Evolutionary conservation across 495 filamentous ascomycete genomes (phyloP).

Genomic region (Hyaloscypha variabilis): DNA sequence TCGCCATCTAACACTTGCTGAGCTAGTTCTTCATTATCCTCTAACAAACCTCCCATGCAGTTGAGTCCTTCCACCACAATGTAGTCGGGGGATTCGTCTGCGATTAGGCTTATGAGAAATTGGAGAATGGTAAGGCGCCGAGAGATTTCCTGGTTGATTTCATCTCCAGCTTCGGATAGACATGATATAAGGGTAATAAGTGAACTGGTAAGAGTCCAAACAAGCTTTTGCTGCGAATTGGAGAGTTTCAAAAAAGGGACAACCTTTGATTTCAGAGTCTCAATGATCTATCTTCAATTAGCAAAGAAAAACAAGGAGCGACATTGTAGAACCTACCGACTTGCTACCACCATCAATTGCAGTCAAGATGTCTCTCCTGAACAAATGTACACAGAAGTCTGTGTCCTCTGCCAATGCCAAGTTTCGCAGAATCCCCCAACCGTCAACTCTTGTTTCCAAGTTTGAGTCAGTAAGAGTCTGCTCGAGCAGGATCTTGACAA

Average conservation of each 20-base stretch:
- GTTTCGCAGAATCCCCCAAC: conserved; percentile 62
- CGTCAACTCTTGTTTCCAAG: conserved; percentile 57
- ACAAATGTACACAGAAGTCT: conserved; percentile 65
- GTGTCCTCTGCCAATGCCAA: conserved; percentile 60
- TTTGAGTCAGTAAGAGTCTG: conserved; percentile 61
- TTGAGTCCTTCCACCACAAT: conserved; percentile 40
- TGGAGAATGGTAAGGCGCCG: conserved; percentile 45
- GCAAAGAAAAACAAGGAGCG: not conserved
- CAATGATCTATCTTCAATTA: conserved; percentile 39
- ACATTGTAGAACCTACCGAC: conserved; percentile 41
- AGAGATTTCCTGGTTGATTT: conserved; percentile 53
- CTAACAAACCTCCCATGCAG: conserved; percentile 56
- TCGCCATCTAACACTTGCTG: conserved; percentile 44
- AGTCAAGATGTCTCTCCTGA: conserved; percentile 56
- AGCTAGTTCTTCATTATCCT: conserved; percentile 51
- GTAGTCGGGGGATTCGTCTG: conserved; percentile 42
- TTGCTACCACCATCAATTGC: conserved; percentile 53
- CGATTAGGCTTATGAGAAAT: conserved; percentile 53
- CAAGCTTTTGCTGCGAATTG: conserved; percentile 50
- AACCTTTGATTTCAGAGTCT: conserved; percentile 41
- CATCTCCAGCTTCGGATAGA: conserved; percentile 54
- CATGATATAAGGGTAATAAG: conserved; percentile 46
- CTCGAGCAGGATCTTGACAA: conserved; percentile 60
- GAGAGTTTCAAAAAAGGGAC: conserved; percentile 42
- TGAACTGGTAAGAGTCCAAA: conserved; percentile 52